Evolutionary conservation across 129 eudicot genomes (phyloP).

Genomic region (Escallonia herrerae): DNA sequence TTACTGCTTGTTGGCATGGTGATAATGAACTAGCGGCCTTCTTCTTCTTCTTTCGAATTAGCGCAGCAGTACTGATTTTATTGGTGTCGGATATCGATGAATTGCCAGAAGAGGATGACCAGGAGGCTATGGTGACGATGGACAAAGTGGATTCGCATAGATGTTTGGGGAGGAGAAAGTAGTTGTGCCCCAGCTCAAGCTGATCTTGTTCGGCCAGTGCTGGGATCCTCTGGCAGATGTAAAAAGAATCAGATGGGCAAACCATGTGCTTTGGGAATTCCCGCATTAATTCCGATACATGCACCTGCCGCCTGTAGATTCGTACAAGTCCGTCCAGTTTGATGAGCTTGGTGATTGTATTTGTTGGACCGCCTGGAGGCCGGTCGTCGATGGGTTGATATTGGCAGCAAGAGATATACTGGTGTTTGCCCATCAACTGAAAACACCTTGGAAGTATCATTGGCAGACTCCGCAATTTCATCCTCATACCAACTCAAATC

Average conservation of each 20-base stretch:
- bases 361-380: not conserved
- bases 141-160: conserved; percentile 43
- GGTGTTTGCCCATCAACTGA: conserved; percentile 1
- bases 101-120: conserved; percentile 4
- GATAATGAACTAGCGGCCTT: no score
- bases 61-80: no score
- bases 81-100: not conserved
- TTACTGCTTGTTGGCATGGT: no score
- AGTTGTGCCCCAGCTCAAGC: conserved; percentile 45
- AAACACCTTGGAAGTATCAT: conserved; percentile 4
- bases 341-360: conserved; percentile 31
- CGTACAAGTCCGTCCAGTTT: conserved; percentile 37
- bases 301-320: conserved; percentile 31
- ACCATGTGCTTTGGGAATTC: conserved; percentile 36
- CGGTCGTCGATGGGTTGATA: not conserved
- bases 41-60: no score
- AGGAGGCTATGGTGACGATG: conserved; percentile 35
- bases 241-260: conserved; percentile 55
- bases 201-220: conserved; percentile 39
- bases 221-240: conserved; percentile 52
- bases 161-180: conserved; percentile 44
- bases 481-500: not conserved
- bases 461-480: conserved; percentile 1
- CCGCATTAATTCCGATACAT: conserved; percentile 33
- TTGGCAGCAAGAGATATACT: not conserved